Conservation (phyloP, 441 rosid species). For the Croton laevigatus region DNA sequence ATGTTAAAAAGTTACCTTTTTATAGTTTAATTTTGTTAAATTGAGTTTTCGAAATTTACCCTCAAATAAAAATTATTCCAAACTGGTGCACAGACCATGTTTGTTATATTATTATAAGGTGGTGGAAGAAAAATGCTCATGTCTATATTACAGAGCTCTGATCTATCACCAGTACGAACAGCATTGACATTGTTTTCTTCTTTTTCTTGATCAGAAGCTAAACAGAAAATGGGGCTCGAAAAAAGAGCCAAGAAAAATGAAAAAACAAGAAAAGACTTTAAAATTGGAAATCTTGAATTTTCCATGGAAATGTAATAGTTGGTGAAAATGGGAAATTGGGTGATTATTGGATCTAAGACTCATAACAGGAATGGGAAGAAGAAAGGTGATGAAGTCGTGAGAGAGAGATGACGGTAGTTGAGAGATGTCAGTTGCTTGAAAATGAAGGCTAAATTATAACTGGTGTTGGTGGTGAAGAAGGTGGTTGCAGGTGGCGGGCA, state of each 20-base stretch:
- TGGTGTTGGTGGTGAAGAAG: constrained; percentile 34
- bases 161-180: constrained; percentile 21
- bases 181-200: constrained; percentile 15
- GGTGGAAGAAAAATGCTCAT: constrained; percentile 65
- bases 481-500: constrained; percentile 46
- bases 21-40: not conserved
- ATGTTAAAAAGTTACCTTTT: too few relatives aligned
- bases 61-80: constrained; percentile 81
- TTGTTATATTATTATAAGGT: constrained; percentile 68
- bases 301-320: not conserved
- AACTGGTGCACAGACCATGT: constrained; percentile 58
- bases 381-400: constrained; percentile 23
- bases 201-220: constrained; percentile 16
- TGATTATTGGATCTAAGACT: constrained; percentile 31
- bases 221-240: constrained; percentile 23
- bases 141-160: constrained; percentile 56
- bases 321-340: constrained; percentile 10
- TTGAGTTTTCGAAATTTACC: constrained; percentile 36
- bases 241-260: constrained; percentile 33
- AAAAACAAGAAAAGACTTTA: constrained; percentile 15
- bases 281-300: constrained; percentile 22
- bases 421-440: constrained; percentile 46
- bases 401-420: constrained; percentile 36
- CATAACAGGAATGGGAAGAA: constrained; percentile 13
- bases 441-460: constrained; percentile 37